phyloP scores from a whole-genome alignment of 2,329 filamentous ascomycete species.

The Fusarium hainanense region DNA sequence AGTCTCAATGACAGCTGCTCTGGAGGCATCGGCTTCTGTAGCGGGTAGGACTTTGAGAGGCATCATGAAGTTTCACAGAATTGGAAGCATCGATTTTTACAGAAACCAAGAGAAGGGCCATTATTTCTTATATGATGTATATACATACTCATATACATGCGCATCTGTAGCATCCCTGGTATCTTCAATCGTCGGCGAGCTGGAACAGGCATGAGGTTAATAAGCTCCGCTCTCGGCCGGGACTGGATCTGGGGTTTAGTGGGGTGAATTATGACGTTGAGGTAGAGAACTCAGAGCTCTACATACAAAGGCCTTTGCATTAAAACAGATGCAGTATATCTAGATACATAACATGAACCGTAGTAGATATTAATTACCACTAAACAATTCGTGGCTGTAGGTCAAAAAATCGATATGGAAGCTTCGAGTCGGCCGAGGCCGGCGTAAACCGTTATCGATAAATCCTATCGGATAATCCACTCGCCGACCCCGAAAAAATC shows the following conservation, averaged over 20 bases:
- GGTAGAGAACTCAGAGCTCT: neutral
- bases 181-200: constrained; percentile 37
- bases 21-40: constrained; percentile 51
- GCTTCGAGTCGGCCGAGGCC: constrained; percentile 27
- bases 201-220: constrained; percentile 33
- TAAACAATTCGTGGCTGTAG: neutral
- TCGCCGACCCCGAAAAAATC: constrained; percentile 29
- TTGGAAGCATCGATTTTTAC: neutral
- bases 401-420: constrained; percentile 18
- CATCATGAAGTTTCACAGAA: constrained; percentile 44
- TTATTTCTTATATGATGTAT: neutral
- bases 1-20: constrained; percentile 52
- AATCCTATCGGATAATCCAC: constrained; percentile 18
- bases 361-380: neutral
- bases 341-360: rapidly evolving
- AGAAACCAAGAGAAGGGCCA: too few species aligned
- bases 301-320: rapidly evolving
- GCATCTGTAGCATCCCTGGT: neutral
- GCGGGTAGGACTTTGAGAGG: constrained; percentile 52
- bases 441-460: constrained; percentile 12
- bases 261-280: constrained; percentile 1
- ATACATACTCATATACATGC: neutral
- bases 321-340: too few species aligned
- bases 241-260: constrained; percentile 21
- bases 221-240: constrained; percentile 24